Evolutionary conservation across 768 basidiomycete genomes (phyloP).

Genomic region (Serendipita sp.): DNA sequence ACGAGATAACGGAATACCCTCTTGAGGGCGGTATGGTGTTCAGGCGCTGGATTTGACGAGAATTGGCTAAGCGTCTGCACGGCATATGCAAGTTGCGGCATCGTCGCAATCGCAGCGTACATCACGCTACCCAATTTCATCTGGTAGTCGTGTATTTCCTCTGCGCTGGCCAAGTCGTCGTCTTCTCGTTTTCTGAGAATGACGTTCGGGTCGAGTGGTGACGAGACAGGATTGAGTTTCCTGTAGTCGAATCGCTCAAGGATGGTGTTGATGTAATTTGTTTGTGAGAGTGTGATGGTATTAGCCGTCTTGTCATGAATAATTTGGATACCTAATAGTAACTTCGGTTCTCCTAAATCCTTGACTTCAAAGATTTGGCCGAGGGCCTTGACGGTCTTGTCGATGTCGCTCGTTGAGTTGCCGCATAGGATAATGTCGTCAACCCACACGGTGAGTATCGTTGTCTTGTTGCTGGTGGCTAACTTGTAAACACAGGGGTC

Average conservation of each 20-base stretch:
- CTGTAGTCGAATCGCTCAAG: slow-evolving; percentile 7
- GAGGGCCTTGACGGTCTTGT: slow-evolving; percentile 9
- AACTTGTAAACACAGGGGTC: slow-evolving; percentile 22
- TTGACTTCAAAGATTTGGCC: slow-evolving; percentile 18
- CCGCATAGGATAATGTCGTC: slow-evolving; percentile 19
- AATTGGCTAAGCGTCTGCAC: slow-evolving; percentile 14
- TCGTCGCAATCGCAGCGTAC: slow-evolving; percentile 14
- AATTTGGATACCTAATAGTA: slow-evolving; percentile 24
- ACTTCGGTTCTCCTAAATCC: slow-evolving; percentile 20
- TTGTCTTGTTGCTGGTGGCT: slow-evolving; percentile 6
- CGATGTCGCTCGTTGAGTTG: slow-evolving; percentile 1
- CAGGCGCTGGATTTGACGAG: slow-evolving; percentile 14
- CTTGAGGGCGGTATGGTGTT: slow-evolving; percentile 15
- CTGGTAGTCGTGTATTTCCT: not conserved
- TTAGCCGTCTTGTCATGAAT: slow-evolving; percentile 11
- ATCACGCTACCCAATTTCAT: slow-evolving; percentile 16
- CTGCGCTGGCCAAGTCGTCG: not conserved
- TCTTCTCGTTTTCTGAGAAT: not conserved
- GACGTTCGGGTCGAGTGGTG: slow-evolving; percentile 8
- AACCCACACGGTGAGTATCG: slow-evolving; percentile 20
- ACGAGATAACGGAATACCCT: slow-evolving; percentile 19
- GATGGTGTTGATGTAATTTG: slow-evolving; percentile 8
- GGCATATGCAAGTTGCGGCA: slow-evolving; percentile 13
- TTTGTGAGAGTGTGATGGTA: slow-evolving; percentile 7
- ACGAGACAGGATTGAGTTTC: slow-evolving; percentile 5